Percentiles rank a stretch among this genome's conserved stretches.
phyloP scores from a whole-genome alignment of 805 yeast species.

The Yarrowia bubula region DNA sequence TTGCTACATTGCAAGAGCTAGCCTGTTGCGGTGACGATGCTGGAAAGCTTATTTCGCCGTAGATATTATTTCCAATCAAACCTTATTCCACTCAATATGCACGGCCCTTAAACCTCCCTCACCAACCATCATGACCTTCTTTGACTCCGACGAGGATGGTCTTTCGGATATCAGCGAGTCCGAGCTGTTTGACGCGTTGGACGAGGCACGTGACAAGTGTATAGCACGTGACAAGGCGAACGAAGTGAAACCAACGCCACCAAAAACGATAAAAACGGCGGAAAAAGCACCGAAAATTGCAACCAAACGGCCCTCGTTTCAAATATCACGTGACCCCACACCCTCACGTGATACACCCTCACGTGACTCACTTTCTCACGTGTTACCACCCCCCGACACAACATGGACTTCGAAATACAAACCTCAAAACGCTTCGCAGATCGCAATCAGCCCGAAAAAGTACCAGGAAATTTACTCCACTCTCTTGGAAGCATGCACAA shows the following conservation, averaged over 20 bases:
- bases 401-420: background rate
- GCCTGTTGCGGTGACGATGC: too few species aligned
- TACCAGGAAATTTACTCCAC: background rate
- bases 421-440: background rate
- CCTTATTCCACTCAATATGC: background rate
- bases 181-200: conserved; percentile 8
- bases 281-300: background rate
- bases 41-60: background rate
- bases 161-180: conserved; percentile 6
- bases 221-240: background rate
- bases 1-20: too few species aligned
- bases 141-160: conserved; percentile 13
- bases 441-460: conserved; percentile 11
- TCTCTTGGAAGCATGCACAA: background rate
- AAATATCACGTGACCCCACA: background rate
- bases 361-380: too few species aligned
- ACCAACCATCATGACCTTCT: conserved; percentile 7
- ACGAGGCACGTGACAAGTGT: background rate
- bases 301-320: background rate
- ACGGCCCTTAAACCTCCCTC: background rate
- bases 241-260: background rate
- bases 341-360: background rate
- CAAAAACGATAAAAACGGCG: background rate
- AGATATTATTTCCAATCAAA: background rate
- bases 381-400: too few species aligned